Evolutionary conservation across 129 eudicot genomes (phyloP).

Genomic region (Centrapalus pauciflorus): DNA sequence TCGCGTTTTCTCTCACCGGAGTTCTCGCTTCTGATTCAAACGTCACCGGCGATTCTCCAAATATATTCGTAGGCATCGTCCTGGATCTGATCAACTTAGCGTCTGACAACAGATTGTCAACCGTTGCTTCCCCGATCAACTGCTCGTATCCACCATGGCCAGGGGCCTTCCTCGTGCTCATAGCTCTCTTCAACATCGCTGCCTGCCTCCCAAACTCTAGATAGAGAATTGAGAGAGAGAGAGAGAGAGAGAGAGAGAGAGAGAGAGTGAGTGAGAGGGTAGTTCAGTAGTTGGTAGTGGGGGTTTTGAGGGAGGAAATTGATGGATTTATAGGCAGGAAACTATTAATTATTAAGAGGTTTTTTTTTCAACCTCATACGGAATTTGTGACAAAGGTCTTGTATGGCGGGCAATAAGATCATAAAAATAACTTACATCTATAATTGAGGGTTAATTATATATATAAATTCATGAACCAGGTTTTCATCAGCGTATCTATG

Average conservation of each 20-base stretch:
- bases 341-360: not conserved
- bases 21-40: constrained; percentile 15
- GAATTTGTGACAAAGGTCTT: constrained; percentile 13
- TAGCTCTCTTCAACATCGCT: constrained; percentile 65
- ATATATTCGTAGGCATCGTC: constrained; percentile 22
- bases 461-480: too few species aligned
- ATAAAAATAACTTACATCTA: too few species aligned
- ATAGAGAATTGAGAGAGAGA: too few species aligned
- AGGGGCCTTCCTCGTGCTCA: constrained; percentile 39
- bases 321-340: constrained; percentile 12
- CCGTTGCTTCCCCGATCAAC: constrained; percentile 31
- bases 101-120: constrained; percentile 6
- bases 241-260: not conserved
- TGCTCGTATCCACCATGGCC: constrained; percentile 65
- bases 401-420: constrained; percentile 7
- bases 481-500: too few species aligned
- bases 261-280: not conserved
- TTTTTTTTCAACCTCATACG: constrained; percentile 3
- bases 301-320: not conserved
- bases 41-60: constrained; percentile 9
- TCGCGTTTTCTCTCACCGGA: constrained; percentile 5
- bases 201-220: too few species aligned
- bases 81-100: constrained; percentile 25
- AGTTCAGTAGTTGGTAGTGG: too few species aligned
- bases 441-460: too few species aligned